A percentile compares a stretch with the other conserved stretches of the same genome.
Evolutionary conservation across 2,329 filamentous ascomycete species (phyloP).

Genomic region (Colletotrichum noveboracense): DNA sequence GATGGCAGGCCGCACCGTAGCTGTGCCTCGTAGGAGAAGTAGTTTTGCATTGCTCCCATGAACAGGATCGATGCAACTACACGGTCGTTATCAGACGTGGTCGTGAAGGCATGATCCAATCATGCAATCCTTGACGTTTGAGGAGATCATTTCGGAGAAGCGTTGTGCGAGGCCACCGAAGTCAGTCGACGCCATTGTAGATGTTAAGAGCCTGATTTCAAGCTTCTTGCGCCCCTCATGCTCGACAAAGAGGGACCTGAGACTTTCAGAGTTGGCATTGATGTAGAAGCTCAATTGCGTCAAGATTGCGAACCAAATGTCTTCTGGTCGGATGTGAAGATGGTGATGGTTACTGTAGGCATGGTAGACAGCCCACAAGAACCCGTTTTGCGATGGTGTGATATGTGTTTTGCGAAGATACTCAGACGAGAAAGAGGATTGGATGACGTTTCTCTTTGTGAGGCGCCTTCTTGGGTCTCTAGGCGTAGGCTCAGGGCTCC

Average conservation of each 20-base stretch:
- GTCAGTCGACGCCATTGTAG: too few relatives aligned
- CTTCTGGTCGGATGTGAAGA: constrained; percentile 54
- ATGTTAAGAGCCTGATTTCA: background rate
- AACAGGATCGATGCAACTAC: constrained; percentile 50
- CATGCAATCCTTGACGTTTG: constrained; percentile 47
- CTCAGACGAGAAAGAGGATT: background rate
- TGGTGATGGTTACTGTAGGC: constrained; percentile 51
- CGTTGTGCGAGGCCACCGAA: constrained; percentile 33
- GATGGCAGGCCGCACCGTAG: constrained; percentile 53
- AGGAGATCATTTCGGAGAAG: constrained; percentile 43
- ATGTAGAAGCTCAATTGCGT: constrained; percentile 51
- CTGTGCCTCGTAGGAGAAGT: constrained; percentile 42
- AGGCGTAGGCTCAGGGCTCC: too few relatives aligned
- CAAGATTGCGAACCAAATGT: constrained; percentile 58
- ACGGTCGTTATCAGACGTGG: constrained; percentile 49
- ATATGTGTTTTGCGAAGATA: background rate
- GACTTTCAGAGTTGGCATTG: constrained; percentile 49
- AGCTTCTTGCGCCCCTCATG: constrained; percentile 38
- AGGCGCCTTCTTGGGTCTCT: too few relatives aligned
- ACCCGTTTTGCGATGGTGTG: constrained; percentile 35
- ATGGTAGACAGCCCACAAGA: constrained; percentile 40
- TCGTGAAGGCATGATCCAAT: constrained; percentile 62
- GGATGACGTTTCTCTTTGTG: background rate
- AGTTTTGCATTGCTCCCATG: constrained; percentile 56
- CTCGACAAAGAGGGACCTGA: constrained; percentile 45